These are phyloP conservation scores for Pythium biforme DNA, from an alignment of 352 stramenopile species.

Conservation along the genomic window DNA sequence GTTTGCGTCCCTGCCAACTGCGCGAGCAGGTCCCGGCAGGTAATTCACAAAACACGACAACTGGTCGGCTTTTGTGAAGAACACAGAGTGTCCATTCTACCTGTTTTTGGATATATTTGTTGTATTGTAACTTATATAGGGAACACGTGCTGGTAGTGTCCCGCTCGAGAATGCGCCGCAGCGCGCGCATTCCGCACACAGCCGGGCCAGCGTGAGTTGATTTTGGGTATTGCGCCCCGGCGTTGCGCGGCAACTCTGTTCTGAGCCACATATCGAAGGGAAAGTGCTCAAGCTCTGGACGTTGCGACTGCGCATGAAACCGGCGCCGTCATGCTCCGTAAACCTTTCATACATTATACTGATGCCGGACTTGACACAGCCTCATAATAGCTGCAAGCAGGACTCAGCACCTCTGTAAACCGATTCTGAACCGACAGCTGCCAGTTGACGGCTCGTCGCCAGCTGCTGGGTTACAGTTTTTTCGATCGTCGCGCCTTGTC, in stretches of 20 bases:
- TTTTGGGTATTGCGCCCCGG: background rate
- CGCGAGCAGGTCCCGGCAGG: no score
- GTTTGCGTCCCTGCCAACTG: no score
- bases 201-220: background rate
- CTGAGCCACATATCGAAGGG: slow-evolving; percentile 12
- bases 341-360: background rate
- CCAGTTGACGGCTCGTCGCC: slow-evolving; percentile 1
- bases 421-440: slow-evolving; percentile 2
- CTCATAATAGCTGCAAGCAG: background rate
- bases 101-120: no score
- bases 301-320: background rate
- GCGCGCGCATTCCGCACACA: background rate
- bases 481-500: slow-evolving; percentile 4
- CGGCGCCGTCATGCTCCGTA: background rate
- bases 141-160: no score
- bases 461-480: slow-evolving; percentile 3
- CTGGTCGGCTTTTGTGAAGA: no score
- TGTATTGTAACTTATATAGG: no score
- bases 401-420: slow-evolving; percentile 4
- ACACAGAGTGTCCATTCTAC: no score
- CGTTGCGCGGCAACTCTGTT: slow-evolving; percentile 2
- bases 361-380: background rate
- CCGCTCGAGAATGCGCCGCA: background rate
- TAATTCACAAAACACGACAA: no score
- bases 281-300: background rate